These are phyloP conservation scores for Coniferiporia sulphurascens DNA, from an alignment of 1,284 basidiomycete species.

Conservation along the genomic window DNA sequence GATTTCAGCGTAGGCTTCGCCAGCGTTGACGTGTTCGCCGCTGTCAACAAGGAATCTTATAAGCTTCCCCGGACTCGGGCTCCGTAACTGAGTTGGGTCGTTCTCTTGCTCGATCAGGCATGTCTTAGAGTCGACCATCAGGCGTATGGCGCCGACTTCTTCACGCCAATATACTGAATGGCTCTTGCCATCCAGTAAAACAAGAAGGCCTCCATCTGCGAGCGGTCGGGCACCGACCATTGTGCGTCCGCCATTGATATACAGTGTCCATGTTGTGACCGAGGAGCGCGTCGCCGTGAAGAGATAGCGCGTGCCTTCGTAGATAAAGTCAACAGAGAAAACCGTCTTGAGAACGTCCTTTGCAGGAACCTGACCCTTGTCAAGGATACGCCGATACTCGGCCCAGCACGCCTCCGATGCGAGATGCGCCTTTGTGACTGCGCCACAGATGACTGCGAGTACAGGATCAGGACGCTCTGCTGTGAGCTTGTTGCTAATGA, in stretches of 20 bases:
- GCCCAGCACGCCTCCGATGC: slow-evolving; percentile 85
- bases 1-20: slow-evolving; percentile 97
- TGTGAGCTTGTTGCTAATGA: slow-evolving; percentile 95
- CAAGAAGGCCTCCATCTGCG: slow-evolving; percentile 92
- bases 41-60: slow-evolving; percentile 94
- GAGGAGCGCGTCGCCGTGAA: slow-evolving; percentile 95
- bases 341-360: slow-evolving; percentile 95
- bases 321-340: slow-evolving; percentile 97
- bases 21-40: slow-evolving; percentile 94
- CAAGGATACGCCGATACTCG: slow-evolving; percentile 93
- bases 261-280: slow-evolving; percentile 85
- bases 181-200: slow-evolving; percentile 89
- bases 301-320: slow-evolving; percentile 93
- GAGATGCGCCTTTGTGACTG: slow-evolving; percentile 94
- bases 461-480: slow-evolving; percentile 93
- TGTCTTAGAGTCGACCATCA: slow-evolving; percentile 97
- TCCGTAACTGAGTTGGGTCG: slow-evolving; percentile 95
- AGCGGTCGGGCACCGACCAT: slow-evolving; percentile 87
- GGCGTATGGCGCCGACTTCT: slow-evolving; percentile 90
- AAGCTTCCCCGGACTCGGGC: slow-evolving; percentile 96
- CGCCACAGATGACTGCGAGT: slow-evolving; percentile 93
- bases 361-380: slow-evolving; percentile 97
- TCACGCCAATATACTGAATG: slow-evolving; percentile 99
- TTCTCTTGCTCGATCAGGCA: slow-evolving; percentile 99
- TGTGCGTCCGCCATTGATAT: slow-evolving; percentile 91